Percentiles rank a stretch among this genome's conserved stretches.
phyloP scores from a whole-genome alignment of 2,329 filamentous ascomycete genomes.

The Zymoseptoria crescenta region DNA sequence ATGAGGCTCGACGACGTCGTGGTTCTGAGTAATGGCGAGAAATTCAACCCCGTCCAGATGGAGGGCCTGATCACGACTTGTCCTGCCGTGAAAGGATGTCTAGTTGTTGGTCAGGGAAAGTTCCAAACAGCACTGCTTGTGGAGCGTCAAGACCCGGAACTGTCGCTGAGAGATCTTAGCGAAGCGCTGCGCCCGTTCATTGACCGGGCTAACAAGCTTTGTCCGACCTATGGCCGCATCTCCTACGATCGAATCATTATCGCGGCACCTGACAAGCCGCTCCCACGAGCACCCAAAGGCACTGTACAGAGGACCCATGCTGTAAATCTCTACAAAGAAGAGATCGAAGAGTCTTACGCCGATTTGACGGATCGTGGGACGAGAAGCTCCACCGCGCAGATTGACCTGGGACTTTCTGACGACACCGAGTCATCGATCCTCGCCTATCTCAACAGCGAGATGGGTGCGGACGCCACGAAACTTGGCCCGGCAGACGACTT shows the following conservation, averaged over 20 bases:
- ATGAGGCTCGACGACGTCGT: slow-evolving; percentile 25
- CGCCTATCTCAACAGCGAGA: no score
- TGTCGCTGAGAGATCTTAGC: slow-evolving; percentile 6
- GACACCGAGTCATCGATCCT: no score
- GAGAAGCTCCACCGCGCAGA: no score
- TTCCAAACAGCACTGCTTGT: slow-evolving; percentile 28
- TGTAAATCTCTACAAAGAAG: slow-evolving; percentile 33
- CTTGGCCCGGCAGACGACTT: no score
- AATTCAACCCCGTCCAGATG: slow-evolving; percentile 20
- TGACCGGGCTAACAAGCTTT: slow-evolving; percentile 10
- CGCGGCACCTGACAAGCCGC: slow-evolving; percentile 38
- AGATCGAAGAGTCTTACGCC: slow-evolving; percentile 43
- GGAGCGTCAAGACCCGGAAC: slow-evolving; percentile 23
- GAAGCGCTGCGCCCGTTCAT: slow-evolving; percentile 13
- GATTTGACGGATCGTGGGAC: no score
- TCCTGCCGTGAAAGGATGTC: slow-evolving; percentile 23
- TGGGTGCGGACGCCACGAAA: no score
- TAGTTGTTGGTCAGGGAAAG: slow-evolving; percentile 29
- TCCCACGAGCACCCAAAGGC: slow-evolving; percentile 22
- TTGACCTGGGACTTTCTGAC: no score
- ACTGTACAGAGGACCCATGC: slow-evolving; percentile 10
- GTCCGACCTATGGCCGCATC: slow-evolving; percentile 33
- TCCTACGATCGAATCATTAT: slow-evolving; percentile 38
- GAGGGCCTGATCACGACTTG: slow-evolving; percentile 20
- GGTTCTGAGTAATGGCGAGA: slow-evolving; percentile 26